phyloP scores from a whole-genome alignment of 1,139 yeast genomes.

The Suhomyces kunorum region DNA sequence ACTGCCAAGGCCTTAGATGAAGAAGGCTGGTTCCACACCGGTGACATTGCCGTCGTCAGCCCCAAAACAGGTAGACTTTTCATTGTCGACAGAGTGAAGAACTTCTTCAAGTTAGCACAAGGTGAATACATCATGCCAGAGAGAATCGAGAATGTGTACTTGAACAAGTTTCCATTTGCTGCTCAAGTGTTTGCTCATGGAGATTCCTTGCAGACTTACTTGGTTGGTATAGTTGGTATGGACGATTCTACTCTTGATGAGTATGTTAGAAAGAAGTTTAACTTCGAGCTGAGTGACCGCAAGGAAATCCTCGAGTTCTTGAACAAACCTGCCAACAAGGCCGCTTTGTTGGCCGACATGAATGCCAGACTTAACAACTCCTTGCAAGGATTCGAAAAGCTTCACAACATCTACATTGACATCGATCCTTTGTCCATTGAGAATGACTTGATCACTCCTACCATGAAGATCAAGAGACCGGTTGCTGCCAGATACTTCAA shows the following conservation, averaged over 20 bases:
- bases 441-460: slow-evolving; percentile 70
- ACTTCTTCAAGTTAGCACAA: slow-evolving; percentile 77
- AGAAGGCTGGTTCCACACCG: slow-evolving; percentile 67
- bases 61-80: slow-evolving; percentile 46
- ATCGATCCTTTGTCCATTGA: slow-evolving; percentile 69
- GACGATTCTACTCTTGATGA: slow-evolving; percentile 23
- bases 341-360: slow-evolving; percentile 30
- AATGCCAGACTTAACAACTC: slow-evolving; percentile 23
- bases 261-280: slow-evolving; percentile 17
- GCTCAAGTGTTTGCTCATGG: slow-evolving; percentile 57
- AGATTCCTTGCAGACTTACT: slow-evolving; percentile 17
- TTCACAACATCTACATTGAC: slow-evolving; percentile 60
- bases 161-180: slow-evolving; percentile 52
- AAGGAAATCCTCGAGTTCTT: slow-evolving; percentile 34
- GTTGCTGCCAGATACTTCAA: slow-evolving; percentile 56
- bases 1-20: slow-evolving; percentile 30
- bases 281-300: slow-evolving; percentile 11
- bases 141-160: slow-evolving; percentile 65
- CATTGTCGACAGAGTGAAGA: slow-evolving; percentile 76
- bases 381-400: slow-evolving; percentile 57
- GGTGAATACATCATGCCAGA: slow-evolving; percentile 85
- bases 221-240: slow-evolving; percentile 52
- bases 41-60: slow-evolving; percentile 64
- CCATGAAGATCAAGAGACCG: slow-evolving; percentile 69
- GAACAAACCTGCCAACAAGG: slow-evolving; percentile 31